A percentile compares a stretch with the other conserved stretches of the same genome.
Conservation (phyloP, 2,329 filamentous ascomycete species). For the Didymella arachidicola region DNA sequence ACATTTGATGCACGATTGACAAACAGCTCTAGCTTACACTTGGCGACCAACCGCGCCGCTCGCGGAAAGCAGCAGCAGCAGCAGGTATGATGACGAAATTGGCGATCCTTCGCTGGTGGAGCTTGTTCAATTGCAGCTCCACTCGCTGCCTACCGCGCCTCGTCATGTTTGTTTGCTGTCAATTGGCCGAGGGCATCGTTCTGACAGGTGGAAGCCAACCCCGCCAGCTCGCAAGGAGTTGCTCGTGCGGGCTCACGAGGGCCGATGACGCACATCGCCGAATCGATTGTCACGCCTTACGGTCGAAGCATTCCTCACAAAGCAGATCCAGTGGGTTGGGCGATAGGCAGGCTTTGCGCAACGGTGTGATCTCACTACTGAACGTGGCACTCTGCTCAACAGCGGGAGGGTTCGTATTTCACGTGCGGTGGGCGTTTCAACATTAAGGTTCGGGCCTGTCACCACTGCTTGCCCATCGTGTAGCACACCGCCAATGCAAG, state of each 20-base stretch:
- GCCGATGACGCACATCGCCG: conserved; percentile 21
- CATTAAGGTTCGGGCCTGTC: conserved; percentile 26
- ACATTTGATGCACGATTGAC: conserved; percentile 22
- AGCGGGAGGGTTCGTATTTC: conserved; percentile 12
- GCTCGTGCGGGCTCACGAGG: conserved; percentile 25
- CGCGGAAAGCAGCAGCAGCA: conserved; percentile 13
- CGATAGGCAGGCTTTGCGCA: conserved; percentile 5
- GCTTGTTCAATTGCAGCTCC: conserved; percentile 30
- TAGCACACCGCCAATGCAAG: conserved; percentile 32
- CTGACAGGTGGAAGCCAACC: conserved; percentile 17
- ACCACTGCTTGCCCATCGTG: conserved; percentile 14
- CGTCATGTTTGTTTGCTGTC: conserved; percentile 21
- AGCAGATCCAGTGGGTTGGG: conserved; percentile 7
- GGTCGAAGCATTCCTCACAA: conserved; percentile 11
- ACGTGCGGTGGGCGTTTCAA: conserved; percentile 25
- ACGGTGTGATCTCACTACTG: conserved; percentile 4
- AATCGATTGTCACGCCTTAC: conserved; percentile 12
- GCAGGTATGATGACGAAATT: conserved; percentile 34
- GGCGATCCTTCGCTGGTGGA: conserved; percentile 11
- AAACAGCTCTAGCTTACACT: conserved; percentile 16
- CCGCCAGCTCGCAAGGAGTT: conserved; percentile 29
- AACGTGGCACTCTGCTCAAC: conserved; percentile 6
- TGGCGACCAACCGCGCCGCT: conserved; percentile 13
- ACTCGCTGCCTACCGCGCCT: conserved; percentile 21
- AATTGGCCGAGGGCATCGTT: conserved; percentile 17